Evolutionary conservation across 2,329 filamentous ascomycete species (phyloP).

Genomic region (Penicillium sp.): DNA sequence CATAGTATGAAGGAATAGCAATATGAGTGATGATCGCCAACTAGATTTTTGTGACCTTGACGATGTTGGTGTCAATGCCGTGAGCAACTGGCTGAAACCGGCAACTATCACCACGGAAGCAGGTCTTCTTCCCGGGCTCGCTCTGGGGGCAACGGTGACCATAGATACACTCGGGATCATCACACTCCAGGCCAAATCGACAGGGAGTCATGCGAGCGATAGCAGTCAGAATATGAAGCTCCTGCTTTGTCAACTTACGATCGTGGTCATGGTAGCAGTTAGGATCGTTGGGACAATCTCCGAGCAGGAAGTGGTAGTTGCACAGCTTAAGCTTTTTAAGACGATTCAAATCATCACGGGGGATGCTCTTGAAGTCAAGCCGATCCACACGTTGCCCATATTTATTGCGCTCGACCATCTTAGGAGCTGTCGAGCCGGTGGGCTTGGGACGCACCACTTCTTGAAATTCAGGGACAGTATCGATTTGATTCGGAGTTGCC

Average conservation of each 20-base stretch:
- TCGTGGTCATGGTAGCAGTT: slow-evolving; percentile 59
- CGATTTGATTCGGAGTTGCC: slow-evolving; percentile 40
- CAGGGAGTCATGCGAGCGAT: slow-evolving; percentile 68
- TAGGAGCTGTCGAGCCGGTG: slow-evolving; percentile 32
- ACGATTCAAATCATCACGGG: slow-evolving; percentile 59
- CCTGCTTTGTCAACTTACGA: slow-evolving; percentile 57
- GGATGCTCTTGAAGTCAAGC: slow-evolving; percentile 55
- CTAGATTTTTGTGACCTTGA: slow-evolving; percentile 55
- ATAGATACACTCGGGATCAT: slow-evolving; percentile 65
- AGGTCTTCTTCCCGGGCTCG: slow-evolving; percentile 56
- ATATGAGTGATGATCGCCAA: background rate
- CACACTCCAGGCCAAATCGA: slow-evolving; percentile 59
- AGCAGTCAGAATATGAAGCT: slow-evolving; percentile 58
- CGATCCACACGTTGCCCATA: slow-evolving; percentile 63
- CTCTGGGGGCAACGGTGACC: slow-evolving; percentile 65
- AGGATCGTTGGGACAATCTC: slow-evolving; percentile 58
- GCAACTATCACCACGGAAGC: slow-evolving; percentile 62
- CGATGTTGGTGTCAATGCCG: slow-evolving; percentile 60
- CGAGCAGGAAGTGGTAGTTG: slow-evolving; percentile 63
- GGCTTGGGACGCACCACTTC: slow-evolving; percentile 45
- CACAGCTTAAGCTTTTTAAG: slow-evolving; percentile 66
- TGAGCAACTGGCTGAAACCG: slow-evolving; percentile 62
- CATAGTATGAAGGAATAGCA: background rate
- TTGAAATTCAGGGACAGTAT: slow-evolving; percentile 45
- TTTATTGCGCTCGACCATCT: slow-evolving; percentile 59